These are phyloP conservation scores for Wallemia ichthyophaga DNA, from an alignment of 1,284 basidiomycete species.

Conservation along the genomic window DNA sequence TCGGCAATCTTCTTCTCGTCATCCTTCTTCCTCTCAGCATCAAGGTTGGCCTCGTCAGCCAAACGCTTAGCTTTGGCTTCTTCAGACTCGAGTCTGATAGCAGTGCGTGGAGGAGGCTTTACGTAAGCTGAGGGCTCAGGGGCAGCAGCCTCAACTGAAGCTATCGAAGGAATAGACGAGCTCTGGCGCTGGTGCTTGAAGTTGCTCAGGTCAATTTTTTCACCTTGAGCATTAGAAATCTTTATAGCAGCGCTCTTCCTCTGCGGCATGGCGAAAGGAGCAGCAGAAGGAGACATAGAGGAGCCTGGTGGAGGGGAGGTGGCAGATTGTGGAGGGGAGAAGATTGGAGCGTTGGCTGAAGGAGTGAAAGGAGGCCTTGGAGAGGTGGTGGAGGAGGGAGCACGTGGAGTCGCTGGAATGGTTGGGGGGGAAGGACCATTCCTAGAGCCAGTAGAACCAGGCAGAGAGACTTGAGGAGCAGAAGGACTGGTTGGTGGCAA, in stretches of 20 bases:
- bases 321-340: background rate
- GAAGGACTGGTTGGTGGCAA: background rate
- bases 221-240: constrained; percentile 9
- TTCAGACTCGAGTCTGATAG: constrained; percentile 3
- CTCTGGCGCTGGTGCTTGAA: constrained; percentile 4
- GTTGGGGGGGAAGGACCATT: background rate
- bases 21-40: too few relatives aligned
- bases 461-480: background rate
- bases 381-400: background rate
- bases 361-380: background rate
- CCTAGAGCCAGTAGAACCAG: background rate
- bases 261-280: constrained; percentile 5
- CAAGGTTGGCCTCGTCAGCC: constrained; percentile 4
- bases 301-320: background rate
- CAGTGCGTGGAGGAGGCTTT: constrained; percentile 3
- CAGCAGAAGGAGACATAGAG: background rate
- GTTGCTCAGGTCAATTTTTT: constrained; percentile 3
- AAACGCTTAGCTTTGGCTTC: constrained; percentile 2
- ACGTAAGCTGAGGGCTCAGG: constrained; percentile 3
- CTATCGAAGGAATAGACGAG: background rate
- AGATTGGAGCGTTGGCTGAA: background rate
- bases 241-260: constrained; percentile 8
- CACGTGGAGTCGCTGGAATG: background rate
- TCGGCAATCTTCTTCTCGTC: constrained; percentile 3
- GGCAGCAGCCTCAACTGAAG: background rate